Evolutionary conservation across 1,139 yeast species (phyloP).

Genomic region (Wickerhamomyces sp.): DNA sequence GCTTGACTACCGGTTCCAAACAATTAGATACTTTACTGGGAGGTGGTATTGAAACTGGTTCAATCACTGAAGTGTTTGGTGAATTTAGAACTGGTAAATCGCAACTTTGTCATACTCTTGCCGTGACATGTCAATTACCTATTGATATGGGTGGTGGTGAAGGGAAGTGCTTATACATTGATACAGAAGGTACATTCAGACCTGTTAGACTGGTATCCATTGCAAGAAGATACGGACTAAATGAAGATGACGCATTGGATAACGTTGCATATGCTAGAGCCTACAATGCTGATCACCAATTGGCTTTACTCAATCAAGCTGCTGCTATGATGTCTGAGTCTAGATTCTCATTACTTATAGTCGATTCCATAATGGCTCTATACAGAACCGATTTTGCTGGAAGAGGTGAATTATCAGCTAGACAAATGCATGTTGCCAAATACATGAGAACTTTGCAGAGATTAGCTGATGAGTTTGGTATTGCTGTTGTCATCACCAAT

Average conservation of each 20-base stretch:
- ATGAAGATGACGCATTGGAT: slow-evolving; percentile 91
- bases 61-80: slow-evolving; percentile 94
- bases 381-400: slow-evolving; percentile 95
- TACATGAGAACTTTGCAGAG: slow-evolving; percentile 89
- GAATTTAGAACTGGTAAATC: slow-evolving; percentile 98
- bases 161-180: slow-evolving; percentile 94
- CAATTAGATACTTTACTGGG: slow-evolving; percentile 90
- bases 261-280: slow-evolving; percentile 98
- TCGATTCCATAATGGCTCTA: slow-evolving; percentile 94
- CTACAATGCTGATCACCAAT: slow-evolving; percentile 93
- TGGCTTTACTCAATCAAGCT: slow-evolving; percentile 80
- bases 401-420: slow-evolving; percentile 91
- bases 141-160: slow-evolving; percentile 99
- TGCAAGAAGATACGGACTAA: slow-evolving; percentile 87
- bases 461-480: slow-evolving; percentile 96
- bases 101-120: slow-evolving; percentile 92
- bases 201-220: slow-evolving; percentile 87
- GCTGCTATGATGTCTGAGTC: slow-evolving; percentile 97
- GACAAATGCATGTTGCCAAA: slow-evolving; percentile 92
- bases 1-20: slow-evolving; percentile 93
- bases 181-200: slow-evolving; percentile 95
- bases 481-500: slow-evolving; percentile 96
- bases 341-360: slow-evolving; percentile 74
- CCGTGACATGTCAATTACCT: slow-evolving; percentile 95
- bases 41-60: slow-evolving; percentile 97